Percentiles rank a stretch among this genome's conserved stretches.
Evolutionary conservation across 768 basidiomycete species (phyloP).

Genomic region (Russula brevipes): DNA sequence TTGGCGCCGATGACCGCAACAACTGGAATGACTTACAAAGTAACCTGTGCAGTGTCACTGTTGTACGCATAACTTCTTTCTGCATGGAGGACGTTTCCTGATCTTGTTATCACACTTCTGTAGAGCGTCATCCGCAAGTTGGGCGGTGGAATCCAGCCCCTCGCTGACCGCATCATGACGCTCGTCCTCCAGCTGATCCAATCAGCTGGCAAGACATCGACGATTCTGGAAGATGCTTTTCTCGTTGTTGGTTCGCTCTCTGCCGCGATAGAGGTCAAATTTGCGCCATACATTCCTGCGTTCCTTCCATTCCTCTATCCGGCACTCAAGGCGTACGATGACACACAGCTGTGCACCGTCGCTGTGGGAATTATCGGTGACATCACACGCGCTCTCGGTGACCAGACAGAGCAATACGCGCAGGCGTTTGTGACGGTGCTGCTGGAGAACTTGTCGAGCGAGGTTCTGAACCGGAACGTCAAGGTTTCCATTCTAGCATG

Average conservation of each 20-base stretch:
- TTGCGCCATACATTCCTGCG: constrained; percentile 76
- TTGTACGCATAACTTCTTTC: constrained; percentile 46
- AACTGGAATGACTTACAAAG: constrained; percentile 99
- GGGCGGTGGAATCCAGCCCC: constrained; percentile 72
- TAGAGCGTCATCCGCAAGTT: constrained; percentile 86
- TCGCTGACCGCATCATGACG: constrained; percentile 95
- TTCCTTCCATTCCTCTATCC: constrained; percentile 84
- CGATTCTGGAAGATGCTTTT: constrained; percentile 94
- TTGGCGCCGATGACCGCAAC: constrained; percentile 93
- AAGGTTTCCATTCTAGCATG: constrained; percentile 95
- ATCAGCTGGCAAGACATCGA: constrained; percentile 87
- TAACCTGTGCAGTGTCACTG: constrained; percentile 87
- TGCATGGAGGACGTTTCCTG: background rate
- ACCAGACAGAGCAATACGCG: constrained; percentile 77
- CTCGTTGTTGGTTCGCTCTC: constrained; percentile 80
- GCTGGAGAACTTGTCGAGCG: constrained; percentile 85
- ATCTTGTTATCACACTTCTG: background rate
- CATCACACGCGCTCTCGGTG: constrained; percentile 89
- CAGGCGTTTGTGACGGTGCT: constrained; percentile 88
- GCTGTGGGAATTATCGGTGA: constrained; percentile 96
- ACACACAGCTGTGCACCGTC: constrained; percentile 92
- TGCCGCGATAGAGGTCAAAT: constrained; percentile 67
- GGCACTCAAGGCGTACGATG: constrained; percentile 89
- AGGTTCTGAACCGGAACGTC: constrained; percentile 86
- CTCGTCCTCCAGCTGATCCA: constrained; percentile 79